These are phyloP conservation scores for Pachysolen tannophilus DNA, from an alignment of 805 yeast genomes.

Conservation along the genomic window DNA sequence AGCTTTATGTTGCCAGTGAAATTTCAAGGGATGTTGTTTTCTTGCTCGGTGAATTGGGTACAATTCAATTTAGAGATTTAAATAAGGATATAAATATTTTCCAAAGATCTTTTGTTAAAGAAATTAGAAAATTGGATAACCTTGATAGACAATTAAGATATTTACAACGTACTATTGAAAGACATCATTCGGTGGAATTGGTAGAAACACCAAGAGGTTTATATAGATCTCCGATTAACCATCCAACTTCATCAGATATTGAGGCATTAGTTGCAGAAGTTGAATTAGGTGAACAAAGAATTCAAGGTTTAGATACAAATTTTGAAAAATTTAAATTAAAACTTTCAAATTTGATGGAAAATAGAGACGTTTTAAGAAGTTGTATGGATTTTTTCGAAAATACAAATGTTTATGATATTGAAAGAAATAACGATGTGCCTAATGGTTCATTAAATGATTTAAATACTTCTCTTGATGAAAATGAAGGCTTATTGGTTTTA, in stretches of 20 bases:
- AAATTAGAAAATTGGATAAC: conserved; percentile 75
- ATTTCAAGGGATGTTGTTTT: conserved; percentile 67
- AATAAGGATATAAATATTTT: conserved; percentile 47
- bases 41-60: conserved; percentile 67
- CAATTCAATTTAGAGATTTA: conserved; percentile 73
- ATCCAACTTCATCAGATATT: conserved; percentile 46
- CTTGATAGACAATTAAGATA: conserved; percentile 77
- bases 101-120: conserved; percentile 87
- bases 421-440: conserved; percentile 15
- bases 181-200: conserved; percentile 6
- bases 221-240: conserved; percentile 4
- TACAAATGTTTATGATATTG: conserved; percentile 20
- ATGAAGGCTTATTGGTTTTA: conserved; percentile 17
- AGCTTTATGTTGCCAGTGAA: conserved; percentile 80
- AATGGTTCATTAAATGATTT: conserved; percentile 18
- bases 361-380: conserved; percentile 45
- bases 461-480: conserved; percentile 18
- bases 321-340: conserved; percentile 50
- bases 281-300: conserved; percentile 58
- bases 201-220: conserved; percentile 5
- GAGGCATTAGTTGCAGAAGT: conserved; percentile 62
- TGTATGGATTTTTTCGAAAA: conserved; percentile 26
- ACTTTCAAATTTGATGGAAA: conserved; percentile 57
- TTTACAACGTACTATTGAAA: conserved; percentile 6
- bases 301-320: conserved; percentile 63